These are phyloP conservation scores for Phytophthora brassicae DNA, from an alignment of 352 stramenopile genomes.

Conservation along the genomic window DNA sequence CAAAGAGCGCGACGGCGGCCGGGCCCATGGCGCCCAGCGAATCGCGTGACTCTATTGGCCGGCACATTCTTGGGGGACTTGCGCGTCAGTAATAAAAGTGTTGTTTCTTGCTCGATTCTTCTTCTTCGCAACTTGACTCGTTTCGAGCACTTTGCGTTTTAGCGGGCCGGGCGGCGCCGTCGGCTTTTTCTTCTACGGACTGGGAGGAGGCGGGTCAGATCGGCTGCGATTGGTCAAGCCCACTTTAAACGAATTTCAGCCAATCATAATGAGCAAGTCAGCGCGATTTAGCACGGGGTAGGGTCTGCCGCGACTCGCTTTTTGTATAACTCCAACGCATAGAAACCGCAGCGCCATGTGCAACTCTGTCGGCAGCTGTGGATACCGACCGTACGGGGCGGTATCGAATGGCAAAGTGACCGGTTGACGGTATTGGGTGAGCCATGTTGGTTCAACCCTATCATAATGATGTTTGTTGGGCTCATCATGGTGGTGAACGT, in stretches of 20 bases:
- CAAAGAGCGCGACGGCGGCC: slow-evolving; percentile 71
- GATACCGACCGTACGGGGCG: neutral
- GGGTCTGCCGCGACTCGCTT: slow-evolving; percentile 1
- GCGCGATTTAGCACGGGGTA: slow-evolving; percentile 9
- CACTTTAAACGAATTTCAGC: neutral
- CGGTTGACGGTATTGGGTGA: too few relatives aligned
- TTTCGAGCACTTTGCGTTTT: slow-evolving; percentile 35
- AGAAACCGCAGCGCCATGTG: slow-evolving; percentile 12
- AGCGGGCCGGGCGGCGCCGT: slow-evolving; percentile 5
- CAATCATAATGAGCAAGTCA: slow-evolving; percentile 25
- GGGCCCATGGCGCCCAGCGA: slow-evolving; percentile 79
- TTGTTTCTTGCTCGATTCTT: slow-evolving; percentile 26
- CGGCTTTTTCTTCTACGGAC: slow-evolving; percentile 22
- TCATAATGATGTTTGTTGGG: neutral
- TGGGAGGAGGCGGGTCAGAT: neutral
- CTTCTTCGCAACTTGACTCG: slow-evolving; percentile 22
- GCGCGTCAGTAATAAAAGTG: slow-evolving; percentile 15
- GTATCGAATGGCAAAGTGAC: neutral
- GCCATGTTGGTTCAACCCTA: slow-evolving; percentile 9
- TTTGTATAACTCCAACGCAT: slow-evolving; percentile 18
- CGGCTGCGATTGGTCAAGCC: slow-evolving; percentile 8
- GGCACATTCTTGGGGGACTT: slow-evolving; percentile 53
- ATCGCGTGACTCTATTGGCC: slow-evolving; percentile 83
- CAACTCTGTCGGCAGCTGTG: neutral
- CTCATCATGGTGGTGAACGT: neutral